These are phyloP conservation scores for Cytospora paraplurivora DNA, from an alignment of 2,329 filamentous ascomycete species.

Conservation along the genomic window DNA sequence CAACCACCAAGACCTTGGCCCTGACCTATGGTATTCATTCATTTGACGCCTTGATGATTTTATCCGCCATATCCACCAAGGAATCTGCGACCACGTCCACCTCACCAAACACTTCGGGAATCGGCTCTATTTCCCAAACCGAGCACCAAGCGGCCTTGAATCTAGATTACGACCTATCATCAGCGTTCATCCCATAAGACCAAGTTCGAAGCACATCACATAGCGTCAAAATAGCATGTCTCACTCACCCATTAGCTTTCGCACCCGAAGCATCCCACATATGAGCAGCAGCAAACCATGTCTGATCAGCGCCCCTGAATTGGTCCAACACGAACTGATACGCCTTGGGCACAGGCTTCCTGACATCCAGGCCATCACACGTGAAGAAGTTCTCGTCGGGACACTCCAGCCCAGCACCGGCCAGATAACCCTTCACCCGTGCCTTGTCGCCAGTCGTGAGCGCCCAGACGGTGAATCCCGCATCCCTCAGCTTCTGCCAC, in stretches of 20 bases:
- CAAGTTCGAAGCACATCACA: background rate
- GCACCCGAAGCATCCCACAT: slow-evolving; percentile 62
- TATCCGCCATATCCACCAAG: slow-evolving; percentile 51
- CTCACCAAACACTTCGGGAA: slow-evolving; percentile 51
- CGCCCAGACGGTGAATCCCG: slow-evolving; percentile 55
- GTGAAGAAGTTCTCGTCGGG: slow-evolving; percentile 52
- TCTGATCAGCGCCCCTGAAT: slow-evolving; percentile 42
- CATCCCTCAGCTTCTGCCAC: slow-evolving; percentile 44
- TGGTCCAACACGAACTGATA: slow-evolving; percentile 48
- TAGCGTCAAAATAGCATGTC: slow-evolving; percentile 6
- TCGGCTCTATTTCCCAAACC: slow-evolving; percentile 54
- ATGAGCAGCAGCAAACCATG: slow-evolving; percentile 62
- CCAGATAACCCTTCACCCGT: slow-evolving; percentile 55
- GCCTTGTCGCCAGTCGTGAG: slow-evolving; percentile 54
- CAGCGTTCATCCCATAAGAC: background rate
- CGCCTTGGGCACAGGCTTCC: slow-evolving; percentile 51
- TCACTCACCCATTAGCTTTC: slow-evolving; percentile 44
- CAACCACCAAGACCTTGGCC: too few relatives aligned
- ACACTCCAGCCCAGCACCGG: slow-evolving; percentile 50
- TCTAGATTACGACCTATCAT: slow-evolving; percentile 20
- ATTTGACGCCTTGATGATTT: slow-evolving; percentile 37
- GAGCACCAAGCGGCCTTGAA: slow-evolving; percentile 57
- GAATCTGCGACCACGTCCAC: slow-evolving; percentile 54
- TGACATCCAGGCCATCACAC: slow-evolving; percentile 51
- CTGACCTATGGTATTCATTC: slow-evolving; percentile 1